phyloP scores from a whole-genome alignment of 1,284 basidiomycete genomes.

The Cutaneotrichosporon cutaneum region DNA sequence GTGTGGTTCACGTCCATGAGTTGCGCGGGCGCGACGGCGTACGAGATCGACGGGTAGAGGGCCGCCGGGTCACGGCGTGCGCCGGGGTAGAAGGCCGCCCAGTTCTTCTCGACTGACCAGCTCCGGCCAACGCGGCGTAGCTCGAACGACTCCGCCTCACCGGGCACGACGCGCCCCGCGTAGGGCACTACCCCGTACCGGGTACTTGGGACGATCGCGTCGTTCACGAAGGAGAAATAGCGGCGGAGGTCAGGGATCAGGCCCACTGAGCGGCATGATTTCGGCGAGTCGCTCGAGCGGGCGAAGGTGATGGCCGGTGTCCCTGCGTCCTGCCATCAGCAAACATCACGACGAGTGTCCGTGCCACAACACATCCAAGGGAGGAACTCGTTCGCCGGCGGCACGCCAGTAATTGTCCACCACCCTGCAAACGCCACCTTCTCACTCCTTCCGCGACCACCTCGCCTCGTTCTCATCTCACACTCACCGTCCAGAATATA shows the following conservation, averaged over 20 bases:
- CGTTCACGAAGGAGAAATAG: neutral
- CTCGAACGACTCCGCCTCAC: neutral
- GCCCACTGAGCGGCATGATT: neutral
- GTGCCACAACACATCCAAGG: no score
- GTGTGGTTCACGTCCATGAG: neutral
- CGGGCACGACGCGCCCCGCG: neutral
- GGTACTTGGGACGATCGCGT: neutral
- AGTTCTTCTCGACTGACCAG: neutral
- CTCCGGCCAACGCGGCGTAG: neutral
- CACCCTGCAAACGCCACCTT: no score
- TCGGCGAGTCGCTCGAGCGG: neutral
- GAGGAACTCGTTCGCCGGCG: no score
- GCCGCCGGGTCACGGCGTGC: neutral
- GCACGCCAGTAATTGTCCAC: no score
- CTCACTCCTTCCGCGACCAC: no score
- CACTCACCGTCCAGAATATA: neutral
- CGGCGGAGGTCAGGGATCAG: neutral
- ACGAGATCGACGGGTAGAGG: neutral
- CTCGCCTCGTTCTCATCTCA: neutral
- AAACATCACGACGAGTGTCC: neutral
- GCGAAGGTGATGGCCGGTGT: neutral
- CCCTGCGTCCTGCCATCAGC: neutral
- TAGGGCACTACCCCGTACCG: neutral
- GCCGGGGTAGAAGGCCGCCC: slow-evolving; percentile 4
- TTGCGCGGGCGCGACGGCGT: neutral